Base-by-base conservation (phyloP, 768 basidiomycete species). In the Cystobasidium onofrii region DNA sequence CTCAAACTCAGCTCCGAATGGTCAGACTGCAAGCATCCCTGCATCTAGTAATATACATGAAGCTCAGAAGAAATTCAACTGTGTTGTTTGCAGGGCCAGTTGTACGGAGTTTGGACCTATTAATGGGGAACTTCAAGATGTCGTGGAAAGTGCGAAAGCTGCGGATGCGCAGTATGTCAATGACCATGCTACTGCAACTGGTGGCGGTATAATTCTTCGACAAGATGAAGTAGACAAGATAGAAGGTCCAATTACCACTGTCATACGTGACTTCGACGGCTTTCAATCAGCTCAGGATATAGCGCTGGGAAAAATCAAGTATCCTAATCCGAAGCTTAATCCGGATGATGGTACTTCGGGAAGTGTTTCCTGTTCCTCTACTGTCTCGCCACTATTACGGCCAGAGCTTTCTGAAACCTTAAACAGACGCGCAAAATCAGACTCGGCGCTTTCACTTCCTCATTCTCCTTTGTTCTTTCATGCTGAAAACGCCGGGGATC, bases 221-320 rank as follows among this genome's bases (percentile, higher is more conserved):
- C n/a, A n/a, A n/a, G n/a, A n/a, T n/a, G n/a, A n/a, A n/a, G n/a
- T n/a, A n/a, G n/a, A n/a, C n/a, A n/a, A n/a, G n/a, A n/a, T n/a
- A n/a, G n/a, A n/a, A n/a, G n/a, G n/a, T n/a, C n/a, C n/a, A n/a
- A n/a, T n/a, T n/a, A n/a, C 3, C 57, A 9, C 27, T 17, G 6
- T 27, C 3, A 60, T 20, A 29, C 6, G 17, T 12, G 13, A 60
- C 27, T 34, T 60, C 12, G 57, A 27, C 15, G 57, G 57, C 20
- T 60, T 60, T 29, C 57, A 29, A 34, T 60, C 57, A 6, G 57
- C 57, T 60, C 57, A 60, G 31, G 57, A 60, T 60, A 60, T 27
- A 34, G 25, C 57, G 4, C 27, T 2, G 2, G 57, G 12, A 4
- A 60, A 60, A 27, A 4, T 60, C 57, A 27, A 27, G 46, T 3